These are phyloP conservation scores for Physocladia obscura DNA, from an alignment of 192 early-diverging fungal species.

Conservation along the genomic window DNA sequence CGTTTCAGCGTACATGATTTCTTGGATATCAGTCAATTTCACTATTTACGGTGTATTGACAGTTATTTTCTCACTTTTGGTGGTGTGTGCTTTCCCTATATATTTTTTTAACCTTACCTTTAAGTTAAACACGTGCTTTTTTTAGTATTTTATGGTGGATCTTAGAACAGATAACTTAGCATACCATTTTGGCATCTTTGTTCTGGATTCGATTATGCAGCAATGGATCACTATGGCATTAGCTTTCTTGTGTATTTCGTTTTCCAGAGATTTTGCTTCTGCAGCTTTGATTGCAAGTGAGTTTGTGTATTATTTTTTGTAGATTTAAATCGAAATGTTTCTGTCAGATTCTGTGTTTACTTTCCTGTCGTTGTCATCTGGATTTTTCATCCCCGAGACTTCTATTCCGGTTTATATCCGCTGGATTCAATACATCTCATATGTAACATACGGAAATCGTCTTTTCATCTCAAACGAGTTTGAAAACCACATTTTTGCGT, in stretches of 20 bases:
- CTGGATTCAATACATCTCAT: conserved; percentile 39
- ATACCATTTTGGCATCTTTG: conserved; percentile 39
- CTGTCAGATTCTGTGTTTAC: conserved; percentile 29
- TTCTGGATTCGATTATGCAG: conserved; percentile 7
- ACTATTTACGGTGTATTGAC: conserved; percentile 29
- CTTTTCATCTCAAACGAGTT: conserved; percentile 47
- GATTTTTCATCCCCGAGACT: conserved; percentile 40
- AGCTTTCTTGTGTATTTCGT: conserved; percentile 35
- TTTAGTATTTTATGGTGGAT: conserved; percentile 42
- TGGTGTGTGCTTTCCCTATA: background rate
- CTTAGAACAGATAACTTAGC: conserved; percentile 38
- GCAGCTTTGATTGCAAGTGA: conserved; percentile 34
- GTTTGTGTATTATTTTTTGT: background rate
- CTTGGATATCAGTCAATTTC: conserved; percentile 41
- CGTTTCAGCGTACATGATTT: conserved; percentile 43
- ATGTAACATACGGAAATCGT: conserved; percentile 37
- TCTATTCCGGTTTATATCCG: conserved; percentile 40
- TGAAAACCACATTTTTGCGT: conserved; percentile 34
- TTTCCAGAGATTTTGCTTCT: conserved; percentile 48
- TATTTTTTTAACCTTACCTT: background rate
- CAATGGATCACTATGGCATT: conserved; percentile 30
- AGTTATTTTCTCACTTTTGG: conserved; percentile 34
- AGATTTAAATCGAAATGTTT: background rate
- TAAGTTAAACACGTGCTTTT: background rate
- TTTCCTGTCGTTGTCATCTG: conserved; percentile 42